Base-by-base conservation (phyloP, 108 stramenopile genomes). In the Pseudonitzschia pungens region DNA sequence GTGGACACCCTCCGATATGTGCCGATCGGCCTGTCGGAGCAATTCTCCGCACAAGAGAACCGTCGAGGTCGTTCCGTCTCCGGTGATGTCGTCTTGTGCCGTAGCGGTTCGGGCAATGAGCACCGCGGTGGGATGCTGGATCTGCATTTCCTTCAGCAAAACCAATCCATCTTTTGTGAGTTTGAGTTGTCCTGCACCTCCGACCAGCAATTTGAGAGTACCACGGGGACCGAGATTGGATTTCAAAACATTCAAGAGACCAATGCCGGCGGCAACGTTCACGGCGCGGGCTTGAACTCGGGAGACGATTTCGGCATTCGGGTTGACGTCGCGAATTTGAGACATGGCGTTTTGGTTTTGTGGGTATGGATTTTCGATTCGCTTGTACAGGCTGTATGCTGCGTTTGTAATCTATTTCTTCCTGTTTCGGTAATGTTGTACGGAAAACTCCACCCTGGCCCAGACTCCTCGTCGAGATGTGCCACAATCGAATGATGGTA, bases 101-200 rank as follows among this genome's bases (percentile, higher is more conserved):
- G 98, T 99, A 26, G 99, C 99, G 10, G 97, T 97, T 26, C 99
- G 88, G 9, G 98, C 98, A 90, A 99, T 97, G 84, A 99, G 81
- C 44, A 87, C 87, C 29, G 99, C 99, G 24, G 99, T 99, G 71
- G 99, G 99, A 87, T 99, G 99, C 82, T 99, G 97, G 83, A 99
- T 99, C 83, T 99, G 99, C 99, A 99, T 99, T 88, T 99, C 98
- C 76, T 98, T 96, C 67, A 99, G 84, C 70, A 99, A 73, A 14
- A 98, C 98, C 60, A 97, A 84, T 66, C 99, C 99, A 77, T 99
- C 99, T 82, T 99, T 99, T 60, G 99, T 99, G 54, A 99, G 79
- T 83, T 99, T 99, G 72, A 99, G 93, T 81, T 99, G 97, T 22
- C 98, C 99, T 12, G 99, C 97, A 40, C 99, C 99, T 9, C 98